Evolutionary conservation across 169 alveolate genomes (phyloP).

Genomic region (Cryptosporidium parvum): DNA sequence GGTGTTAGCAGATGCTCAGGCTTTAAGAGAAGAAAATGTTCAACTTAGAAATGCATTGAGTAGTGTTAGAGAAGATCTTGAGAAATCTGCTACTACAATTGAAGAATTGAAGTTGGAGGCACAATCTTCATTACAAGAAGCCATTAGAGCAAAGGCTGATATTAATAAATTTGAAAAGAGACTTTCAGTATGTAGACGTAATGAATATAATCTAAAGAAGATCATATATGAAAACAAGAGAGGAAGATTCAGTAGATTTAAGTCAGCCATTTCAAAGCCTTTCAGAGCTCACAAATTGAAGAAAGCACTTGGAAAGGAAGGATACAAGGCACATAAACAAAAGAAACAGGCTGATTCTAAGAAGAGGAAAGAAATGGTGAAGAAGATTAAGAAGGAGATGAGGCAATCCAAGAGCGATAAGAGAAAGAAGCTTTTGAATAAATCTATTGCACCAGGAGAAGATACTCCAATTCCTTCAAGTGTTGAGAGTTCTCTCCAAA

Average conservation of each 20-base stretch:
- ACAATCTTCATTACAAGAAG: constrained; percentile 33
- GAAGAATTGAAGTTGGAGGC: constrained; percentile 58
- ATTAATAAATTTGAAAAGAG: constrained; percentile 23
- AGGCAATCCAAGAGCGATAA: constrained; percentile 21
- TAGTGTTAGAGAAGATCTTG: constrained; percentile 25
- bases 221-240: constrained; percentile 43
- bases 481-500: background rate
- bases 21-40: constrained; percentile 47
- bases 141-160: constrained; percentile 38
- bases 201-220: constrained; percentile 63
- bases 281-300: constrained; percentile 37
- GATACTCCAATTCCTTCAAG: constrained; percentile 40
- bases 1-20: constrained; percentile 7
- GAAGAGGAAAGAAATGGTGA: constrained; percentile 47
- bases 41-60: constrained; percentile 50
- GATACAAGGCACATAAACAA: constrained; percentile 33
- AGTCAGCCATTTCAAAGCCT: constrained; percentile 44
- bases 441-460: constrained; percentile 17
- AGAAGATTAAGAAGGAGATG: constrained; percentile 41
- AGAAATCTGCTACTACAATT: constrained; percentile 13
- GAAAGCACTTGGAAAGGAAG: constrained; percentile 64
- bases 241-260: constrained; percentile 42
- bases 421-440: constrained; percentile 46
- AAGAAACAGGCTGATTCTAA: constrained; percentile 35
- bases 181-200: constrained; percentile 28